A percentile compares a stretch with the other conserved stretches of the same genome.
Conservation (phyloP, 2,329 filamentous ascomycete genomes). For the Zymoseptoria pseudotritici region DNA sequence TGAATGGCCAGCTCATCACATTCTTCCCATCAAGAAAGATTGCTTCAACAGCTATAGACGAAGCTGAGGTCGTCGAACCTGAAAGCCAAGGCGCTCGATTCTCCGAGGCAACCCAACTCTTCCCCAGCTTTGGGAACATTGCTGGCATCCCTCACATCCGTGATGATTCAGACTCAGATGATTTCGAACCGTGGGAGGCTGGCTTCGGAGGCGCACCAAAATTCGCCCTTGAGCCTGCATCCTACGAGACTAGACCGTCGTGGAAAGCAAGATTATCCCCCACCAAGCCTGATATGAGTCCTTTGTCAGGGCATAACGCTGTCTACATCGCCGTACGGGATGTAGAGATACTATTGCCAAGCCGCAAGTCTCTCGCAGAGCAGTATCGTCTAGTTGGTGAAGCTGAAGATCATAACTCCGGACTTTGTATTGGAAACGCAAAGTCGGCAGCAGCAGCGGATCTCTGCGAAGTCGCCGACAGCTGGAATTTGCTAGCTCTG, state of each 20-base stretch:
- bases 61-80: slow-evolving; percentile 23
- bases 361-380: slow-evolving; percentile 66
- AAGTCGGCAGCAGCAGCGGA: slow-evolving; percentile 65
- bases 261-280: slow-evolving; percentile 29
- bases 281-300: slow-evolving; percentile 10
- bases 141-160: not conserved
- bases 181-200: not conserved
- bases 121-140: slow-evolving; percentile 26
- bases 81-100: slow-evolving; percentile 59
- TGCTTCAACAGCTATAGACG: slow-evolving; percentile 29
- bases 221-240: slow-evolving; percentile 47
- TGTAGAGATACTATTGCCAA: slow-evolving; percentile 63
- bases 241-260: slow-evolving; percentile 31
- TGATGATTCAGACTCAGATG: slow-evolving; percentile 9
- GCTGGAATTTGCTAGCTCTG: slow-evolving; percentile 76
- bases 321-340: slow-evolving; percentile 70
- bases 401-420: slow-evolving; percentile 44
- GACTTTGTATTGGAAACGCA: slow-evolving; percentile 80
- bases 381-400: slow-evolving; percentile 81
- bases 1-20: slow-evolving; percentile 50
- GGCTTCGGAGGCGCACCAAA: not conserved
- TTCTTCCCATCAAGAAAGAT: slow-evolving; percentile 50
- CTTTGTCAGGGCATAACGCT: slow-evolving; percentile 40
- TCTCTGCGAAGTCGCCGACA: slow-evolving; percentile 62
- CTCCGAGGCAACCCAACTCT: slow-evolving; percentile 35